Evolutionary conservation across 768 basidiomycete species (phyloP).

Genomic region (Tylopilus sp.): DNA sequence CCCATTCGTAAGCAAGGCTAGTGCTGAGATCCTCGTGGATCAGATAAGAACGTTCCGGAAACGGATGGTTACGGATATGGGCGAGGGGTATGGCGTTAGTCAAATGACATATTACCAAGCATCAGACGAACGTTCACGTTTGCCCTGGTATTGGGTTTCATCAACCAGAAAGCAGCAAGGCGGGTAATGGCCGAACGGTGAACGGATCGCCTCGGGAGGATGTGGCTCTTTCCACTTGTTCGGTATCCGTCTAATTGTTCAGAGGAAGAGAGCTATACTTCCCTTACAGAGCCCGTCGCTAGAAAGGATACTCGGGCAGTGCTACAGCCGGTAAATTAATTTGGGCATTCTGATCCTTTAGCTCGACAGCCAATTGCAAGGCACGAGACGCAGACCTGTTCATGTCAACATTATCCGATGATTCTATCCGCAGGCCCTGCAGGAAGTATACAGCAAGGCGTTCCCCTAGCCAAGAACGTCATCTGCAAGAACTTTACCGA

Average conservation of each 20-base stretch:
- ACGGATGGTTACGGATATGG: slow-evolving; percentile 33
- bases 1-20: slow-evolving; percentile 31
- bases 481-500: slow-evolving; percentile 4
- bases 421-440: neutral
- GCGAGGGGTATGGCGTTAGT: slow-evolving; percentile 19
- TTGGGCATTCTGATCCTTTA: slow-evolving; percentile 5
- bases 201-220: slow-evolving; percentile 37
- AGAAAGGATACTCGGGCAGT: slow-evolving; percentile 15
- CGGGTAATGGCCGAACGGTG: slow-evolving; percentile 47
- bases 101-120: slow-evolving; percentile 27
- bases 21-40: slow-evolving; percentile 35
- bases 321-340: slow-evolving; percentile 16
- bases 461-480: slow-evolving; percentile 8
- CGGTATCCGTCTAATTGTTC: slow-evolving; percentile 15
- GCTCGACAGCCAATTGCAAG: slow-evolving; percentile 10
- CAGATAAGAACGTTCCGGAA: slow-evolving; percentile 29
- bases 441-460: slow-evolving; percentile 8
- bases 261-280: slow-evolving; percentile 3
- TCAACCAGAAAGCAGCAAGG: slow-evolving; percentile 49
- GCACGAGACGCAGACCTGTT: slow-evolving; percentile 2
- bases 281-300: slow-evolving; percentile 7
- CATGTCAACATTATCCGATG: slow-evolving; percentile 2
- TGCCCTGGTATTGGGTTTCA: slow-evolving; percentile 47
- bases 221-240: slow-evolving; percentile 22
- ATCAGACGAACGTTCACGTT: slow-evolving; percentile 36